Conservation (phyloP, 2,329 filamentous ascomycete genomes). For the Herpotrichia juniperi region DNA sequence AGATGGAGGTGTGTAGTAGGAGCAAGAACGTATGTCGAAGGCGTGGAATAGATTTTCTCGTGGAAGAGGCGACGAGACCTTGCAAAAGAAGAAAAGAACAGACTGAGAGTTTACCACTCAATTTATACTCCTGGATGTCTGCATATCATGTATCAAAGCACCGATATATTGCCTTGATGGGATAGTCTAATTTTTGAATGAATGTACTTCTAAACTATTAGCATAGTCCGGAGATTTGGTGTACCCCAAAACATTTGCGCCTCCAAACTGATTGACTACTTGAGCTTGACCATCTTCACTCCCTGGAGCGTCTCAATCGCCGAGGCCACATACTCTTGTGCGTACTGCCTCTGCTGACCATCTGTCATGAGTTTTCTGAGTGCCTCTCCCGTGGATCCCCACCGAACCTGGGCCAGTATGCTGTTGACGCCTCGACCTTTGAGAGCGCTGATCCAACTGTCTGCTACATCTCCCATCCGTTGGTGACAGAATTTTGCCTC, state of each 20-base stretch:
- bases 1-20: too few relatives aligned
- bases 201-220: neutral
- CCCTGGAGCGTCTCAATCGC: conserved; percentile 37
- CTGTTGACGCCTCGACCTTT: conserved; percentile 23
- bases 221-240: too few relatives aligned
- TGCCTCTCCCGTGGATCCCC: conserved; percentile 29
- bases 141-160: neutral
- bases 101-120: neutral
- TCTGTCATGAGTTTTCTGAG: conserved; percentile 26
- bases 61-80: too few relatives aligned
- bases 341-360: conserved; percentile 30
- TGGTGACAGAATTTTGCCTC: neutral
- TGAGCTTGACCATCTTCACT: conserved; percentile 40
- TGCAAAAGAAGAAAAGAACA: too few relatives aligned
- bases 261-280: conserved; percentile 19
- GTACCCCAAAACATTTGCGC: neutral
- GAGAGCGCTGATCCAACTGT: conserved; percentile 21
- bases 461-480: neutral
- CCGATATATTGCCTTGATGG: too few relatives aligned
- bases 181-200: neutral
- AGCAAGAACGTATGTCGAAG: too few relatives aligned
- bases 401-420: conserved; percentile 28
- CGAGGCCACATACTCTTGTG: conserved; percentile 38
- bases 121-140: neutral
- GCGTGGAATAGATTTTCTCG: too few relatives aligned